phyloP scores from a whole-genome alignment of 2,329 filamentous ascomycete species.

The Curvularia eragrostidis region DNA sequence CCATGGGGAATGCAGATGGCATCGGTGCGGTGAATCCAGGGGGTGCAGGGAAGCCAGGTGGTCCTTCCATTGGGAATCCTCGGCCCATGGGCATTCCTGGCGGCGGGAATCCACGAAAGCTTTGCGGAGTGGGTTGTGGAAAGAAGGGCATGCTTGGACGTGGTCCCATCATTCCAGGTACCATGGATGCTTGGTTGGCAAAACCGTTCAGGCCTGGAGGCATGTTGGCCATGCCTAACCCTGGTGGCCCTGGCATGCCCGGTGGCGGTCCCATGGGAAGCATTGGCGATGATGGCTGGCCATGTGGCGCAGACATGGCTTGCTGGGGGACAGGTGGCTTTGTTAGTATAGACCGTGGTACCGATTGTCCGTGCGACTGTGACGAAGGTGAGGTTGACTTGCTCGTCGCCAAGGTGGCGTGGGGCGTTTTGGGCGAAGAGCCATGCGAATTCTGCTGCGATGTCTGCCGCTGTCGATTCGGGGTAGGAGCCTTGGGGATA shows the following conservation, averaged over 20 bases:
- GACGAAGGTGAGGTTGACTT: slow-evolving; percentile 67
- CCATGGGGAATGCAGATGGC: slow-evolving; percentile 49
- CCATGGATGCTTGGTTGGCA: slow-evolving; percentile 62
- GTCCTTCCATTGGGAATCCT: slow-evolving; percentile 61
- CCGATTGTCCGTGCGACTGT: slow-evolving; percentile 70
- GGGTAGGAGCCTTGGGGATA: slow-evolving; percentile 81
- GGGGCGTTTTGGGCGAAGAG: slow-evolving; percentile 73
- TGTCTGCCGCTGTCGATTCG: slow-evolving; percentile 74
- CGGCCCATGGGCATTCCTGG: slow-evolving; percentile 67
- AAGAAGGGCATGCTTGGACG: slow-evolving; percentile 65
- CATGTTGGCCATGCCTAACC: slow-evolving; percentile 55
- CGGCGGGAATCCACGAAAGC: slow-evolving; percentile 63
- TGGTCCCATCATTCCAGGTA: slow-evolving; percentile 60
- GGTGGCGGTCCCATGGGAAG: slow-evolving; percentile 67
- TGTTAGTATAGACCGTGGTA: slow-evolving; percentile 66
- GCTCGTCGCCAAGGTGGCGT: slow-evolving; percentile 56
- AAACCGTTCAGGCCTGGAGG: slow-evolving; percentile 58
- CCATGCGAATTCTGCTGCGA: slow-evolving; percentile 79
- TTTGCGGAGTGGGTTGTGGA: slow-evolving; percentile 59
- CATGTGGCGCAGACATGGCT: slow-evolving; percentile 57
- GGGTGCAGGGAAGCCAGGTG: slow-evolving; percentile 52
- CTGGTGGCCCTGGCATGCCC: slow-evolving; percentile 64
- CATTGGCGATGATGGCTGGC: slow-evolving; percentile 66
- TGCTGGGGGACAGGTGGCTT: slow-evolving; percentile 63
- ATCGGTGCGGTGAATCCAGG: slow-evolving; percentile 48